Conservation (phyloP, 2,329 filamentous ascomycete genomes). For the Penicillium sp. region DNA sequence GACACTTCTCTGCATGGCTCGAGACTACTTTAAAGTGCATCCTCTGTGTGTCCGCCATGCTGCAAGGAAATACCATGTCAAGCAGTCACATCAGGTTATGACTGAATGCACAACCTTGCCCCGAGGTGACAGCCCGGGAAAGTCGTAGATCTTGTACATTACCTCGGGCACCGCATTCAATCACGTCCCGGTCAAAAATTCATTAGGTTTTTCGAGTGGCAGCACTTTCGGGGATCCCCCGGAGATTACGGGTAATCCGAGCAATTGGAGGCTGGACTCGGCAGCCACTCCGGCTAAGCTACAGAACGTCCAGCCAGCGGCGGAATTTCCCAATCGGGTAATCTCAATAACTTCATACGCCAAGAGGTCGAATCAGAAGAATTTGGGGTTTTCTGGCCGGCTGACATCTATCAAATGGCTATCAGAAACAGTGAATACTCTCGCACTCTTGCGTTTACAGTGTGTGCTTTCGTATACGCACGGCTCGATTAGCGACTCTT, state of each 20-base stretch:
- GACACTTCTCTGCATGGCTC: neutral
- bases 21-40: neutral
- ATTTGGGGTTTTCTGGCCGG: neutral
- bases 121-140: neutral
- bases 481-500: neutral
- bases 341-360: neutral
- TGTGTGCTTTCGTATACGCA: too few relatives aligned
- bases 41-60: neutral
- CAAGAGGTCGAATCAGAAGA: neutral
- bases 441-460: too few relatives aligned
- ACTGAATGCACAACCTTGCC: neutral
- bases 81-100: neutral
- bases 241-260: neutral
- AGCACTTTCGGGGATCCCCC: neutral
- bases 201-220: neutral
- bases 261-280: neutral
- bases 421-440: neutral
- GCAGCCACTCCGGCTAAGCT: slow-evolving; percentile 3
- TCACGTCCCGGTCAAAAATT: neutral
- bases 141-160: neutral
- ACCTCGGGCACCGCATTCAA: slow-evolving; percentile 4
- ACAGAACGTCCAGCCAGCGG: neutral
- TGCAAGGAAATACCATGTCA: too few relatives aligned
- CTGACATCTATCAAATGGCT: neutral
- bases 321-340: slow-evolving; percentile 1